Conservation (phyloP, 1,284 basidiomycete species). For the Cystobasidium sp. region DNA sequence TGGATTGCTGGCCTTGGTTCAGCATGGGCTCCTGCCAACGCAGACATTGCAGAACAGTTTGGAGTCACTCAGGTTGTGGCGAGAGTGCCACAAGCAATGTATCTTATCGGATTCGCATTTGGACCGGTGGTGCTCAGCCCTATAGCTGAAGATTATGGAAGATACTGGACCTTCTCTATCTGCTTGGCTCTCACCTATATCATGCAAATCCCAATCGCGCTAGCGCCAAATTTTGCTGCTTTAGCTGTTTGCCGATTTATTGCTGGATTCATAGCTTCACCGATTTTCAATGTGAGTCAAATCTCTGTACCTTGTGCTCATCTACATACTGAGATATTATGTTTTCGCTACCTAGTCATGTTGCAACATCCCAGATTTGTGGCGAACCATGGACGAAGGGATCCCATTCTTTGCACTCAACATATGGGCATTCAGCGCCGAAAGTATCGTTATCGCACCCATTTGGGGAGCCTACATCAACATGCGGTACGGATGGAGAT, state of each 20-base stretch:
- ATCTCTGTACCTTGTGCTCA: background rate
- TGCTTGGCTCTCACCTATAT: conserved; percentile 53
- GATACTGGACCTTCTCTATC: conserved; percentile 53
- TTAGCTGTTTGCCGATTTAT: conserved; percentile 35
- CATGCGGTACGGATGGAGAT: conserved; percentile 43
- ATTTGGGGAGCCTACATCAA: conserved; percentile 54
- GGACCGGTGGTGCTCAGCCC: conserved; percentile 47
- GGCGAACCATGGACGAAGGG: conserved; percentile 50
- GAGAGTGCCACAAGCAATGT: conserved; percentile 38
- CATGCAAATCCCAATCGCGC: conserved; percentile 48
- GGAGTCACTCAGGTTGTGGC: conserved; percentile 27
- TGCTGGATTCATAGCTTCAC: conserved; percentile 45
- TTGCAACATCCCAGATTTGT: conserved; percentile 25
- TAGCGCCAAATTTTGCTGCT: conserved; percentile 51
- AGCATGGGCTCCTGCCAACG: conserved; percentile 38
- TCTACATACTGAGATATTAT: background rate
- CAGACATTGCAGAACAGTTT: conserved; percentile 36
- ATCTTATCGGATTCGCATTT: conserved; percentile 43
- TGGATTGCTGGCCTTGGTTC: conserved; percentile 23
- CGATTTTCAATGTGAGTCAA: conserved; percentile 52
- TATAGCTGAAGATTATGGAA: conserved; percentile 55
- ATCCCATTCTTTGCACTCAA: conserved; percentile 37
- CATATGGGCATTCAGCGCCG: conserved; percentile 41
- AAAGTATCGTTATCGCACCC: conserved; percentile 50
- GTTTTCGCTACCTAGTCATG: conserved; percentile 5